Percentiles rank a stretch among this genome's conserved stretches.
Conservation (phyloP, 2,329 filamentous ascomycete genomes). For the Daldinia sp. region DNA sequence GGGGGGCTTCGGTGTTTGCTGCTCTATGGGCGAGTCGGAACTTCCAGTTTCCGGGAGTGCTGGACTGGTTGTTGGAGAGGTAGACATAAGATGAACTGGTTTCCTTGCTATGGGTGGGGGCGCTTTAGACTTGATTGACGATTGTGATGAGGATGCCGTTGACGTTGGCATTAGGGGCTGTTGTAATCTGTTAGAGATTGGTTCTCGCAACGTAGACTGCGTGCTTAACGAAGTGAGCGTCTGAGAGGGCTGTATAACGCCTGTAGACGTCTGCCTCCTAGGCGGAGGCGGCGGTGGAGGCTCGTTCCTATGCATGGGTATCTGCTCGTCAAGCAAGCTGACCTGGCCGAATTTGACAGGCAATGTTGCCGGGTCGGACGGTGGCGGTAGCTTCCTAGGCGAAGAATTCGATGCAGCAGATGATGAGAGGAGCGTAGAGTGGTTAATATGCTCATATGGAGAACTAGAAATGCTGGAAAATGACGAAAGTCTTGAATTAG, state of each 20-base stretch:
- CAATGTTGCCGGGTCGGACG: constrained; percentile 61
- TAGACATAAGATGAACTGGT: constrained; percentile 65
- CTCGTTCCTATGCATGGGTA: constrained; percentile 48
- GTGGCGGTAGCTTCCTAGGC: constrained; percentile 64
- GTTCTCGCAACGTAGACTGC: constrained; percentile 53
- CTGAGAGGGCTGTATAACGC: constrained; percentile 35
- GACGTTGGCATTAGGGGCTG: constrained; percentile 32
- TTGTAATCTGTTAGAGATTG: constrained; percentile 28
- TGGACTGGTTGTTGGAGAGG: constrained; percentile 49
- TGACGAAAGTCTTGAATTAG: constrained; percentile 65
- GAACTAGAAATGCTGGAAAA: constrained; percentile 70
- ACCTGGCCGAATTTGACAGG: constrained; percentile 61
- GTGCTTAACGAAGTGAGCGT: constrained; percentile 48
- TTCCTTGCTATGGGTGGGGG: constrained; percentile 70
- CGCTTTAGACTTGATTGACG: constrained; percentile 47
- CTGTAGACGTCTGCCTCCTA: constrained; percentile 47
- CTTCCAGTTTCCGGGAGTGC: constrained; percentile 34
- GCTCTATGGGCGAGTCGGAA: constrained; percentile 40
- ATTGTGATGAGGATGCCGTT: constrained; percentile 43
- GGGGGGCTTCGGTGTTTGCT: constrained; percentile 44
- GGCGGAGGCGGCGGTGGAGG: constrained; percentile 60
- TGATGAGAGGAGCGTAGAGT: constrained; percentile 61
- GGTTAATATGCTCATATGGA: constrained; percentile 68
- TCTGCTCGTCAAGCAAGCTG: constrained; percentile 58
- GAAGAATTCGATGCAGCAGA: constrained; percentile 60